Conservation (phyloP, 2,329 filamentous ascomycete species). For the Cadophora gregata region DNA sequence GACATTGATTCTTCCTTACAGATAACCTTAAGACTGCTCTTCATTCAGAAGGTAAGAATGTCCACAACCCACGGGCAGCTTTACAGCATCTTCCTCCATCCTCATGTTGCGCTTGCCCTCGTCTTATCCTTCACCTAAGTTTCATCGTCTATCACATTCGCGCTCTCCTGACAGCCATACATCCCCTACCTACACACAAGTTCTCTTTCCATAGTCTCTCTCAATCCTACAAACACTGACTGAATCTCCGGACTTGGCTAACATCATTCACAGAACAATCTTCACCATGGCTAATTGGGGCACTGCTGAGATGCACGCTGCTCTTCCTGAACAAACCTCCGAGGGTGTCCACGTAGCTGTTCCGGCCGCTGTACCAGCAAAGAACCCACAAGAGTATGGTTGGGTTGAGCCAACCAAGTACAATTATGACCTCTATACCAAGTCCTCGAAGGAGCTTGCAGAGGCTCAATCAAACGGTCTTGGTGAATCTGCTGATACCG, state of each 20-base stretch:
- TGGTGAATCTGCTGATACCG: constrained; percentile 16
- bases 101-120: not conserved
- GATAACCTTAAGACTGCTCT: constrained; percentile 3
- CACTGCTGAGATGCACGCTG: constrained; percentile 42
- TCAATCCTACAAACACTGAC: not conserved
- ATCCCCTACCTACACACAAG: not conserved
- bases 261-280: not conserved
- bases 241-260: not conserved
- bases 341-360: constrained; percentile 17
- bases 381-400: constrained; percentile 42
- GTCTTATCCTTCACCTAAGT: not conserved
- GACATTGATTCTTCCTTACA: not conserved
- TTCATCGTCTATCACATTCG: too few relatives aligned
- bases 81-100: not conserved
- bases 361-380: constrained; percentile 10
- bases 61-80: not conserved
- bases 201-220: not conserved
- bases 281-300: constrained; percentile 29
- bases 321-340: constrained; percentile 39
- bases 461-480: constrained; percentile 27
- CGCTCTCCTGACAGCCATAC: not conserved
- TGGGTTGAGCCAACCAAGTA: constrained; percentile 42
- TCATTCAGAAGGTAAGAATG: constrained; percentile 6
- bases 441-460: constrained; percentile 38
- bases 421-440: constrained; percentile 43